A percentile compares a stretch with the other conserved stretches of the same genome.
Evolutionary conservation across 768 basidiomycete species (phyloP).

Genomic region (Leucocoprinus birnbaumii): DNA sequence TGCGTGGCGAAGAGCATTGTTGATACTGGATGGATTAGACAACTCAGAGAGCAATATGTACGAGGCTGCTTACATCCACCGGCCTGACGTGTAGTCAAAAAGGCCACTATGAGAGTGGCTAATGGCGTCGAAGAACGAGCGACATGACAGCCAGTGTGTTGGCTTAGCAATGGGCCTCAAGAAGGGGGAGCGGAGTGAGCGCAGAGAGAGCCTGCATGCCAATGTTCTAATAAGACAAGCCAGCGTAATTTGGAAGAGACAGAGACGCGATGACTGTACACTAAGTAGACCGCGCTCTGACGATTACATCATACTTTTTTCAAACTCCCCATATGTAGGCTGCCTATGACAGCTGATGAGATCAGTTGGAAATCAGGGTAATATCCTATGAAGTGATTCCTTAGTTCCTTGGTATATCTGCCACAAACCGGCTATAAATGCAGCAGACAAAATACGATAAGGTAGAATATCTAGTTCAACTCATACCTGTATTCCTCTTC

Average conservation of each 20-base stretch:
- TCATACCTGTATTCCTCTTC: conserved; percentile 40
- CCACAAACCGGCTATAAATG: no score
- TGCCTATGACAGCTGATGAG: no score
- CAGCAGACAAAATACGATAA: not conserved
- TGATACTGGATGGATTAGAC: conserved; percentile 31
- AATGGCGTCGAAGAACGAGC: conserved; percentile 28
- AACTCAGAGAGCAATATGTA: conserved; percentile 23
- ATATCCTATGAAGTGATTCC: no score
- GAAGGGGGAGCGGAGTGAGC: conserved; percentile 19
- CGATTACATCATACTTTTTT: no score
- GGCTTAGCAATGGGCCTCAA: conserved; percentile 21
- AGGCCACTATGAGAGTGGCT: conserved; percentile 27
- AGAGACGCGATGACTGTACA: no score
- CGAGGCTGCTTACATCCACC: conserved; percentile 39
- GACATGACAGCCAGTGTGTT: conserved; percentile 26
- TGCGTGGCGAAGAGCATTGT: conserved; percentile 41
- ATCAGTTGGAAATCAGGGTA: no score
- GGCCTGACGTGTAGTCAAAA: conserved; percentile 40
- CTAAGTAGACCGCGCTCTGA: no score
- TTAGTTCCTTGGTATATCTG: no score
- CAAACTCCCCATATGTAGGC: no score
- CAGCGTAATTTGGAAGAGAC: no score
- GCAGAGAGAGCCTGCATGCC: no score
- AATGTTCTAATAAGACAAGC: no score
- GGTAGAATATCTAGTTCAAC: conserved; percentile 12